Evolutionary conservation across 2,329 filamentous ascomycete genomes (phyloP).

Genomic region (Phaeosphaeria sp.): DNA sequence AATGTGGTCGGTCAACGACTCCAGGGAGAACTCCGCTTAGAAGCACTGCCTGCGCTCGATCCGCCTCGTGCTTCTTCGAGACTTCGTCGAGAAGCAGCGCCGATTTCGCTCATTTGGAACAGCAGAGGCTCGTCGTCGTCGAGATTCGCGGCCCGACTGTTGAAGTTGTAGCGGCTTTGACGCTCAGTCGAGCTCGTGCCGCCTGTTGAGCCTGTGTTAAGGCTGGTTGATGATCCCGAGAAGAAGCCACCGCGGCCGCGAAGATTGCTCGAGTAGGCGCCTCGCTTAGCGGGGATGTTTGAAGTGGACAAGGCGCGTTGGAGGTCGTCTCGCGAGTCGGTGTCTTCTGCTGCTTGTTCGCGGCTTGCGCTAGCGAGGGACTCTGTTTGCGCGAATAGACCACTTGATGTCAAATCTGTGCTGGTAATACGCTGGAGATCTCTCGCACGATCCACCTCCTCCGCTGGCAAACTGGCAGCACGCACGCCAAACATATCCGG

Average conservation of each 20-base stretch:
- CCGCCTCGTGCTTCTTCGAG: slow-evolving; percentile 46
- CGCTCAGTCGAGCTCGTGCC: slow-evolving; percentile 44
- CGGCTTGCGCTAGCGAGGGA: slow-evolving; percentile 35
- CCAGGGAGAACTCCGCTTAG: slow-evolving; percentile 38
- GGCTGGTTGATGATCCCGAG: slow-evolving; percentile 38
- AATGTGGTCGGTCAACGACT: slow-evolving; percentile 13
- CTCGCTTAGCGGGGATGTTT: slow-evolving; percentile 37
- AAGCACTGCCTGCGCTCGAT: slow-evolving; percentile 31
- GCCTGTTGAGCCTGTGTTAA: slow-evolving; percentile 42
- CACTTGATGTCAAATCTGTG: slow-evolving; percentile 68
- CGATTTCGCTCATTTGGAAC: slow-evolving; percentile 77
- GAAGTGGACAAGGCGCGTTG: slow-evolving; percentile 36
- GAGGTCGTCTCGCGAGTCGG: slow-evolving; percentile 37
- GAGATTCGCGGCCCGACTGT: slow-evolving; percentile 49
- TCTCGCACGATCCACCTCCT: slow-evolving; percentile 58
- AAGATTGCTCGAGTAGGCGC: slow-evolving; percentile 26
- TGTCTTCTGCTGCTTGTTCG: slow-evolving; percentile 22
- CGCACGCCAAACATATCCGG: slow-evolving; percentile 67
- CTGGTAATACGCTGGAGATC: slow-evolving; percentile 37
- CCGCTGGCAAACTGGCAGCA: slow-evolving; percentile 71
- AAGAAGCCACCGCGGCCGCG: slow-evolving; percentile 42
- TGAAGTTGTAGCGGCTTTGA: slow-evolving; percentile 53
- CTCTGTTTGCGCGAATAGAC: slow-evolving; percentile 59
- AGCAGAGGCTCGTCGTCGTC: slow-evolving; percentile 73
- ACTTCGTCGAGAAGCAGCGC: slow-evolving; percentile 49